These are phyloP conservation scores for Saccharomyces pastorianus DNA, from an alignment of 1,139 yeast genomes.

Conservation along the genomic window DNA sequence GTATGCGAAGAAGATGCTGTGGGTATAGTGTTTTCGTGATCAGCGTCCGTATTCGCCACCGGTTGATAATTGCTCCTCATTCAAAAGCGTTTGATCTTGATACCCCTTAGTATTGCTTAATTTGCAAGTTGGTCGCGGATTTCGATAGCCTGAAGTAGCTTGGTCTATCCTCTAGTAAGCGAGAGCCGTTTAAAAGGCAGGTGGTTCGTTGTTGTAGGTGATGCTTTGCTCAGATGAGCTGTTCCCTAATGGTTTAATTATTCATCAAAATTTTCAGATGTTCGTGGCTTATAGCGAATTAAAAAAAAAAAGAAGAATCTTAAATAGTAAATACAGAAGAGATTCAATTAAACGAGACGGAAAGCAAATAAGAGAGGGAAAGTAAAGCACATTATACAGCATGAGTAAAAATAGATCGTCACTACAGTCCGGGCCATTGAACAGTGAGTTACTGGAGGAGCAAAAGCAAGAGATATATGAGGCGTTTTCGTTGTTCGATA, in stretches of 20 bases:
- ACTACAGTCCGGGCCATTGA: conserved; percentile 1
- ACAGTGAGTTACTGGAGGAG: conserved; percentile 64
- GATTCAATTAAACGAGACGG: background rate
- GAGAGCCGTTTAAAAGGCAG: background rate
- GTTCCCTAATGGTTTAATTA: background rate
- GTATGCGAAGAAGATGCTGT: background rate
- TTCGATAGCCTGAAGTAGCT: background rate
- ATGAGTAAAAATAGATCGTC: conserved; percentile 1
- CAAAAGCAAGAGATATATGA: conserved; percentile 90
- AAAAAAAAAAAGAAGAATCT: conserved; percentile 5
- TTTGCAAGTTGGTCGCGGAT: background rate
- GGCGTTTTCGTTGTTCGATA: conserved; percentile 87
- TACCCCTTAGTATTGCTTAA: background rate
- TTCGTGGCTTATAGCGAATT: background rate
- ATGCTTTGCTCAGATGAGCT: background rate
- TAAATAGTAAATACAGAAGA: background rate
- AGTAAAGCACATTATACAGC: background rate
- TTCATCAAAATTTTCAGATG: background rate
- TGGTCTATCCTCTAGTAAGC: background rate
- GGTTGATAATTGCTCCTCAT: background rate
- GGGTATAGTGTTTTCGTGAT: background rate
- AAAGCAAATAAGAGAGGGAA: background rate
- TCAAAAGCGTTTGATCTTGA: background rate
- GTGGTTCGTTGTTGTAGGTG: background rate
- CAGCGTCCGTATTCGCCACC: background rate